Evolutionary conservation across 1,139 yeast genomes (phyloP), one percentile per base, ranked within the genome.

Genomic region (Candida sanyaensis): DNA sequence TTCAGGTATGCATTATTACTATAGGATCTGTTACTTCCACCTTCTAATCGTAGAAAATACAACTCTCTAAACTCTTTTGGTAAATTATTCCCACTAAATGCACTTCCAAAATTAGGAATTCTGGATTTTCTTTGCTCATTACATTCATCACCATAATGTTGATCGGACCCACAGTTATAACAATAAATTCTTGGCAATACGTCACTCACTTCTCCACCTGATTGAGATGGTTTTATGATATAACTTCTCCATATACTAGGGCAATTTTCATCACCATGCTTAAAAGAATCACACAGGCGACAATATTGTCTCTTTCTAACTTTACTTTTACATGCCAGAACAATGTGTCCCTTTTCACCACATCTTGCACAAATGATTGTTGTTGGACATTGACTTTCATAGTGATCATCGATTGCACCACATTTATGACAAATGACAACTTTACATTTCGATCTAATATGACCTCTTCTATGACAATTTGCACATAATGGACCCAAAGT

Each of bases 121-220:
- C 88, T 71, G 9, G 89, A 83, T 4, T 80, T 72, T 57, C 95
- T 72, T 37, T 64, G 65, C 37, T 70, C 71, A 1, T 67, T 64
- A 63, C 97, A 91, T 54, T 91, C 97, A 59, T 91, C 97, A 12
- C 97, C 97, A 61, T 81, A 90, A 68, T 91, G 97, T 2, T 84
- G 84, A 41, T 72, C 71, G 9, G 71, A 75, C 0, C 89, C 96
- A 69, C 97, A 91, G 66, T 91, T 90, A 63, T 91, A 91, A 62
- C 97, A 91, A 55, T 69, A 84, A 6, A 89, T 75, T 23, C 59
- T 51, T 1, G 80, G 80, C 26, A 73, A 61, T 8, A 45, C 50
- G 6, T 49, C 53, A 43, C 55, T 55, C n/a, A 53, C 55, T 29
- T 55, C 60, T 5, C 48, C 56, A 6, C 56, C 49, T 48, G 57